Evolutionary conservation across 169 alveolate species (phyloP).

Genomic region (Cytauxzoon felis): DNA sequence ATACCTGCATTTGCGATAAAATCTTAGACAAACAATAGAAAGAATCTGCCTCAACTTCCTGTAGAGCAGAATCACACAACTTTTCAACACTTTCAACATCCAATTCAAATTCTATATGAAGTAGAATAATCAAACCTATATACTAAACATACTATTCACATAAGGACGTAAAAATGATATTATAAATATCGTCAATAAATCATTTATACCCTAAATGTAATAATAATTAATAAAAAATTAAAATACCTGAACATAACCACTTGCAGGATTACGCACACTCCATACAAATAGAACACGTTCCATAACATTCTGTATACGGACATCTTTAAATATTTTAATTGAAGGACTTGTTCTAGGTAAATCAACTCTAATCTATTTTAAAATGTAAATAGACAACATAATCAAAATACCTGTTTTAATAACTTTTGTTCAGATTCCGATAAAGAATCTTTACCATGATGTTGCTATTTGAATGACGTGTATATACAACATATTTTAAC

Average conservation of each 20-base stretch:
- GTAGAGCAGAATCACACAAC: constrained; percentile 64
- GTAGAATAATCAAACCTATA: constrained; percentile 50
- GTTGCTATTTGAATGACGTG: constrained; percentile 18
- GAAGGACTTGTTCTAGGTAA: constrained; percentile 86
- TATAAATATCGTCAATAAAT: constrained; percentile 64
- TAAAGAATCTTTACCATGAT: constrained; percentile 13
- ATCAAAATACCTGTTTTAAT: constrained; percentile 51
- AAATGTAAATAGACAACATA: constrained; percentile 27
- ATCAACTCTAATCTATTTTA: constrained; percentile 82
- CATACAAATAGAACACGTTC: constrained; percentile 87
- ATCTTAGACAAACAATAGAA: constrained; percentile 87
- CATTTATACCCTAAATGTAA: constrained; percentile 85
- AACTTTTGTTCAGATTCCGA: constrained; percentile 59
- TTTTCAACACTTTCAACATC: constrained; percentile 61
- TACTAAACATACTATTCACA: constrained; percentile 59
- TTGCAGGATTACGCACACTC: constrained; percentile 90
- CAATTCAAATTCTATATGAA: constrained; percentile 52
- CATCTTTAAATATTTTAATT: constrained; percentile 72
- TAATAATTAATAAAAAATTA: background rate
- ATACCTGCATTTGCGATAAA: constrained; percentile 81
- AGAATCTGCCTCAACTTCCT: constrained; percentile 85
- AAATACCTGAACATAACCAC: constrained; percentile 86
- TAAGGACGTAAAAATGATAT: constrained; percentile 68
- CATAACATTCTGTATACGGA: constrained; percentile 78
- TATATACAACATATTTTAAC: background rate